A percentile compares a stretch with the other conserved stretches of the same genome.
Conservation (phyloP, 768 basidiomycete genomes). For the Suillus spraguei region DNA sequence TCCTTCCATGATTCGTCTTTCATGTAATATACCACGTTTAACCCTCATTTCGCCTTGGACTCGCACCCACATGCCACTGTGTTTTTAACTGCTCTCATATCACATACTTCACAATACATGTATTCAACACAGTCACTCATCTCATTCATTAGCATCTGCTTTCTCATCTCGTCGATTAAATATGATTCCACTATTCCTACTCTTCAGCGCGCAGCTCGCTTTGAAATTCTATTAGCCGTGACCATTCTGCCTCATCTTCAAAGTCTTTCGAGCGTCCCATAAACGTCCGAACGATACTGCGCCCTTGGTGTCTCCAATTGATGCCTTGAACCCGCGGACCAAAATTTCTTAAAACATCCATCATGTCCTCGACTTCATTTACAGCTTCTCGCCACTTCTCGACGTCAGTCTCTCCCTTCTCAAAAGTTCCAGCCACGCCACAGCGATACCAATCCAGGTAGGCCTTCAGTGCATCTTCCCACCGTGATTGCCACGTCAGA, state of each 20-base stretch:
- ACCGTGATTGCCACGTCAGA: conserved; percentile 68
- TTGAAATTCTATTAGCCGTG: conserved; percentile 60
- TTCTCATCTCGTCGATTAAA: not conserved
- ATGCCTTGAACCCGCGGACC: conserved; percentile 64
- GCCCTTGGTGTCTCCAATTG: conserved; percentile 86
- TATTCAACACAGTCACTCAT: conserved; percentile 8
- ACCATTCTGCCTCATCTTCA: conserved; percentile 89
- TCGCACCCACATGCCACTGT: not conserved
- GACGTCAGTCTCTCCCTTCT: conserved; percentile 68
- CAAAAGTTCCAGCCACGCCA: conserved; percentile 58
- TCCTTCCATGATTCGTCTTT: conserved; percentile 1
- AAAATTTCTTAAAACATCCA: conserved; percentile 81
- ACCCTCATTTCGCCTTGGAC: conserved; percentile 3
- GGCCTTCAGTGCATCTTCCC: conserved; percentile 80
- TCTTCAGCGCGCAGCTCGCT: conserved; percentile 26
- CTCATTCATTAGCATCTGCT: not conserved
- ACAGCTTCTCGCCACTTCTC: conserved; percentile 76
- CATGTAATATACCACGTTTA: not conserved
- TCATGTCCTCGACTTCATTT: conserved; percentile 78
- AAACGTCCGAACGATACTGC: conserved; percentile 87
- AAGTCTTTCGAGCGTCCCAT: conserved; percentile 86
- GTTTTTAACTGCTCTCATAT: conserved; percentile 3
- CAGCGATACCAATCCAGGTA: conserved; percentile 85
- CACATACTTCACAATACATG: conserved; percentile 4
- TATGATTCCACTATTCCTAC: conserved; percentile 12